phyloP scores from a whole-genome alignment of 1,284 basidiomycete species.

The Sanghuangporus sanghuang region DNA sequence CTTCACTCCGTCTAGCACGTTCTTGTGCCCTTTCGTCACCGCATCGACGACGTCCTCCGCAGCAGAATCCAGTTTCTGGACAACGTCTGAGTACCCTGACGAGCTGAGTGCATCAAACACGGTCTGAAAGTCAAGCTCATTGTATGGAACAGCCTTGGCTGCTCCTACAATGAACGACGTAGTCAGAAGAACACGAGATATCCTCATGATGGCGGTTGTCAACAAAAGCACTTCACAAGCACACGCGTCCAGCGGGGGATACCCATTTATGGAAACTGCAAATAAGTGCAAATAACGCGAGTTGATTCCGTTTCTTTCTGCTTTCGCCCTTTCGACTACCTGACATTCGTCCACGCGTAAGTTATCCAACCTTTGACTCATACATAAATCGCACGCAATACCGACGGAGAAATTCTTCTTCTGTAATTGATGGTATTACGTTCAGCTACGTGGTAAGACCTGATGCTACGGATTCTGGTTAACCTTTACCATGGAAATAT shows the following conservation, averaged over 20 bases:
- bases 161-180: slow-evolving; percentile 2
- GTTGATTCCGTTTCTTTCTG: too few species aligned
- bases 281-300: too few species aligned
- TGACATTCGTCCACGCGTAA: neutral
- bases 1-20: slow-evolving; percentile 10
- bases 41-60: slow-evolving; percentile 2
- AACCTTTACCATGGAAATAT: too few species aligned
- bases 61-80: neutral
- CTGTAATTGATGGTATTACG: too few species aligned
- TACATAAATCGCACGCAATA: too few species aligned
- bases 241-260: too few species aligned
- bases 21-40: neutral
- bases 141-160: neutral
- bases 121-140: slow-evolving; percentile 10
- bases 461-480: too few species aligned
- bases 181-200: slow-evolving; percentile 1
- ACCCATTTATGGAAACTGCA: too few species aligned
- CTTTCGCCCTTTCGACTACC: neutral
- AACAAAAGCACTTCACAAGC: neutral
- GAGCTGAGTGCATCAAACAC: slow-evolving; percentile 4
- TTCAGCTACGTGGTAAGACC: too few species aligned
- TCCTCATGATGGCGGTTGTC: slow-evolving; percentile 6
- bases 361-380: too few species aligned
- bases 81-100: neutral
- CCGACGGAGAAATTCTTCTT: too few species aligned